phyloP scores from a whole-genome alignment of 1,139 yeast genomes.

The Geotrichum aggregatum region DNA sequence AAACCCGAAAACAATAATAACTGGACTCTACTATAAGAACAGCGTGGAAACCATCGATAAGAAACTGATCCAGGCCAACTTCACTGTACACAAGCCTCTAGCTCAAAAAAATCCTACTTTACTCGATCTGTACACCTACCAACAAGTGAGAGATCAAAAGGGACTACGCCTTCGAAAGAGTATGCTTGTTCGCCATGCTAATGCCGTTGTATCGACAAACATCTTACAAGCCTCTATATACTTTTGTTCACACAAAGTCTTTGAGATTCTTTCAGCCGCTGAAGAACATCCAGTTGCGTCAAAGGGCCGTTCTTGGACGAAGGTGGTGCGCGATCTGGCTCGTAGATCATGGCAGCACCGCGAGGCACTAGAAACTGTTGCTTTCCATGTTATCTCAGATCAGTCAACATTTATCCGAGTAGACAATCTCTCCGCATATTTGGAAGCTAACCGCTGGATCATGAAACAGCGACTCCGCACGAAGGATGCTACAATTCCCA shows the following conservation, averaged over 20 bases:
- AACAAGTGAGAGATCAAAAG: conserved; percentile 63
- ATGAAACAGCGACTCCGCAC: conserved; percentile 49
- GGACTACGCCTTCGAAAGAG: conserved; percentile 75
- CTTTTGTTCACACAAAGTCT: conserved; percentile 60
- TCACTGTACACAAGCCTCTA: conserved; percentile 51
- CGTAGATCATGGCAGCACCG: conserved; percentile 90
- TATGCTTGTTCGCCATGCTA: conserved; percentile 84
- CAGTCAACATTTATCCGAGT: conserved; percentile 68
- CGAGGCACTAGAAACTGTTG: conserved; percentile 53
- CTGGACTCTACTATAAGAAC: conserved; percentile 65
- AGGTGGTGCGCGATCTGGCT: conserved; percentile 78
- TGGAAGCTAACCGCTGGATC: conserved; percentile 85
- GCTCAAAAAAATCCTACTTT: conserved; percentile 45
- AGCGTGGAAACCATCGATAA: conserved; percentile 71
- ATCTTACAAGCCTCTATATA: conserved; percentile 75
- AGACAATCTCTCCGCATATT: conserved; percentile 71
- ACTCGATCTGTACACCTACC: conserved; percentile 65
- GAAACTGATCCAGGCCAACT: conserved; percentile 61
- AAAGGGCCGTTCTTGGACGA: conserved; percentile 51
- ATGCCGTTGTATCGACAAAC: conserved; percentile 68
- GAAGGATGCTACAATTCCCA: conserved; percentile 31
- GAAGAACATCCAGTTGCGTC: conserved; percentile 27
- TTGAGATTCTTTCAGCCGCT: conserved; percentile 40
- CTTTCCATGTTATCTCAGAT: conserved; percentile 45
- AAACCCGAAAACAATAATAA: conserved; percentile 54